phyloP scores from a whole-genome alignment of 345 rosid species.

The Brassica juncea region DNA sequence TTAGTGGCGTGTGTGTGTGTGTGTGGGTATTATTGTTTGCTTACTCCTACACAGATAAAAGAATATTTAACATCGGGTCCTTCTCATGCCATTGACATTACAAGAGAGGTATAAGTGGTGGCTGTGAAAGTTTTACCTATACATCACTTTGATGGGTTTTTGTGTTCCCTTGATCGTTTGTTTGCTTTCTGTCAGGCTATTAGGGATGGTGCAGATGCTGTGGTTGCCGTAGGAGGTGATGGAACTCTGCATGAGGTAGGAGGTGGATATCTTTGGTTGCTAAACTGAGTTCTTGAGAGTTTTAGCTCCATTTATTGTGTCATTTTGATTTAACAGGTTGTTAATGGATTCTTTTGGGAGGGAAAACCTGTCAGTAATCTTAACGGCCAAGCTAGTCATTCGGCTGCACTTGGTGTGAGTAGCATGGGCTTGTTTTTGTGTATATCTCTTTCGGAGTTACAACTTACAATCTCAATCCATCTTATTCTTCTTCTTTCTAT shows the following conservation, averaged over 20 bases:
- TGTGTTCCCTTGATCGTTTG: neutral
- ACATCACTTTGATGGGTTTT: conserved; percentile 22
- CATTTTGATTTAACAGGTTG: conserved; percentile 55
- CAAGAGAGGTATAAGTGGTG: conserved; percentile 69
- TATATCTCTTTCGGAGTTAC: neutral
- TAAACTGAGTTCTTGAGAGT: neutral
- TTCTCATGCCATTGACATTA: conserved; percentile 86
- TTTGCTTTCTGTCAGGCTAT: conserved; percentile 59
- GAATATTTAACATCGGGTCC: conserved; percentile 69
- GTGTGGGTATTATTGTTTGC: neutral
- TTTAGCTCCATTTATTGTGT: conserved; percentile 9
- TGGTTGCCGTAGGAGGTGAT: conserved; percentile 98
- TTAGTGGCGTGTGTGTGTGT: neutral
- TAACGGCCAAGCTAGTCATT: conserved; percentile 48
- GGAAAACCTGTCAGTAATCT: conserved; percentile 61
- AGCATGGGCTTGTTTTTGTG: neutral
- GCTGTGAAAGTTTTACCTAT: neutral
- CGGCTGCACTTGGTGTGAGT: conserved; percentile 96
- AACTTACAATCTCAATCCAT: neutral
- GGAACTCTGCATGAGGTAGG: conserved; percentile 95
- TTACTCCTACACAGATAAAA: neutral
- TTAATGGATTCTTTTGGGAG: conserved; percentile 94
- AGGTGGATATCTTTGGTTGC: neutral
- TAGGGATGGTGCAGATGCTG: conserved; percentile 90
- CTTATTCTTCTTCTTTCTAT: neutral